These are phyloP conservation scores for Claviceps sp. DNA, from an alignment of 2,329 filamentous ascomycete species.

Conservation along the genomic window DNA sequence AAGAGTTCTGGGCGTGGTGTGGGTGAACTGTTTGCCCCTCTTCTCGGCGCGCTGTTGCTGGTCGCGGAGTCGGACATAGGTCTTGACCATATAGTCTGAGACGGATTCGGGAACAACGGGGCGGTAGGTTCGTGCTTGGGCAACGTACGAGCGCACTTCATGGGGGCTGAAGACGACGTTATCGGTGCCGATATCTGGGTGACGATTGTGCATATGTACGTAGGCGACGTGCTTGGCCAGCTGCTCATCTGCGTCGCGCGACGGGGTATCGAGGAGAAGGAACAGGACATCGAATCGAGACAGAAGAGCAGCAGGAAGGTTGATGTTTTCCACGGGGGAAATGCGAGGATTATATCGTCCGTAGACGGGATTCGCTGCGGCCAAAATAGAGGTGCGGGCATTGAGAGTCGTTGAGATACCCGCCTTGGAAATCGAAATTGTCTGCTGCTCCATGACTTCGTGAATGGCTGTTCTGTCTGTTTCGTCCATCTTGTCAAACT, in stretches of 20 bases:
- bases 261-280: constrained; percentile 88
- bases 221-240: constrained; percentile 90
- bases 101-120: constrained; percentile 74
- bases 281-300: constrained; percentile 97
- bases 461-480: constrained; percentile 71
- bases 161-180: constrained; percentile 74
- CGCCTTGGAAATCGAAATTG: constrained; percentile 70
- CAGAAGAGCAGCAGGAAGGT: constrained; percentile 89
- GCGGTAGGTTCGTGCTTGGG: constrained; percentile 78
- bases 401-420: constrained; percentile 70
- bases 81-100: constrained; percentile 92
- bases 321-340: constrained; percentile 97
- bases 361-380: constrained; percentile 92
- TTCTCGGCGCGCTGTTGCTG: constrained; percentile 85
- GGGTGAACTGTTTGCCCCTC: constrained; percentile 81
- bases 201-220: constrained; percentile 92
- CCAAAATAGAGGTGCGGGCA: constrained; percentile 87
- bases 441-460: constrained; percentile 83
- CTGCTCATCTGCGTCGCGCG: constrained; percentile 79
- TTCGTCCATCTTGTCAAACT: constrained; percentile 86
- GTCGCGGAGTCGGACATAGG: constrained; percentile 88
- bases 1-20: constrained; percentile 87
- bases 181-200: constrained; percentile 57
- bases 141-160: constrained; percentile 92
- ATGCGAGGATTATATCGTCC: constrained; percentile 96